Base-by-base conservation (phyloP, 1,284 basidiomycete species). In the Puccinia sorghi region DNA sequence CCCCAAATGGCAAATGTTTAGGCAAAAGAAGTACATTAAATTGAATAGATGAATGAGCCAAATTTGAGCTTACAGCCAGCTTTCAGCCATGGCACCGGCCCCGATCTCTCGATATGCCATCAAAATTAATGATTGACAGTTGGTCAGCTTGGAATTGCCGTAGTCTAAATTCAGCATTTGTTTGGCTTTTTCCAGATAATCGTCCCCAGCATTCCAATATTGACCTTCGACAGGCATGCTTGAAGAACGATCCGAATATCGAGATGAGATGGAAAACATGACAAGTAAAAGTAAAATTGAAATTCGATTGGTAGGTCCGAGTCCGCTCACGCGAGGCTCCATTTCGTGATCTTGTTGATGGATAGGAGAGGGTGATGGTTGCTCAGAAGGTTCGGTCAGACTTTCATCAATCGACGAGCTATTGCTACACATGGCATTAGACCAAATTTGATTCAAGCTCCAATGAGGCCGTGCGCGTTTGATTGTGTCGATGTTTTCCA, bases 81-180 rank as follows among this genome's bases (percentile, higher is more conserved):
- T 90, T 84, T 91, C 89, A 11, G 90, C 90, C 93, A 93, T 94
- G 17, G 91, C 90, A 32, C 93, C 93, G 79, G 93, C 91, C 1
- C 92, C 92, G 43, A 93, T 88, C 85, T 94, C 92, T 22, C 92
- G 87, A 83, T 91, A 93, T 9, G 90, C 90, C 85, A 93, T 88
- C 32, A 94, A 86, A 5, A 94, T 86, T 32, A 94, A 85, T 8
- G 92, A 89, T 83, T 93, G 92, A 72, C 90, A 90, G 0, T 90
- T 92, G 27, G 89, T 88, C 11, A 91, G 87, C 17, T 89, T 85
- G 86, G 85, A 90, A 22, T 88, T 88, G 0, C 90, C 88, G 81
- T 91, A 92, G 3, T 88, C 87, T 73, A 86, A 86, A 83, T 90
- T 89, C 15, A 93, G 86, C n/a, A 92, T 85, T 22, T 85, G 84